phyloP scores from a whole-genome alignment of 2,329 filamentous ascomycete species.

The Trichoderma cornu-damae region DNA sequence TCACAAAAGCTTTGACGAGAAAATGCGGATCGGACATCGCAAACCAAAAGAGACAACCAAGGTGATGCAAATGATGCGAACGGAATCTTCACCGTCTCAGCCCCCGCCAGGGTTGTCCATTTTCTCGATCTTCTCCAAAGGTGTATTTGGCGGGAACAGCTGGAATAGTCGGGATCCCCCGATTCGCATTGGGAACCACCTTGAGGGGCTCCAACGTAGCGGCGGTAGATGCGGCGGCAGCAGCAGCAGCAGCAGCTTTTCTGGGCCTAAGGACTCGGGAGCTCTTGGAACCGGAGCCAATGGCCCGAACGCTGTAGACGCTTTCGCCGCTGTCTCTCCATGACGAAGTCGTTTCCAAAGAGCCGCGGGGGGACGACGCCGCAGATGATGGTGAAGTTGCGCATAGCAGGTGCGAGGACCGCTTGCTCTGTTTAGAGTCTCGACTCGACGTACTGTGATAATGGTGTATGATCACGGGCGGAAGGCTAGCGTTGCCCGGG shows the following conservation, averaged over 20 bases:
- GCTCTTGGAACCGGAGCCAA: conserved; percentile 21
- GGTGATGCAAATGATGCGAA: neutral
- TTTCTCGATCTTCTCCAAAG: conserved; percentile 34
- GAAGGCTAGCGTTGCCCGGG: neutral
- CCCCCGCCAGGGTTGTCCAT: conserved; percentile 30
- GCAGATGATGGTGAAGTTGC: conserved; percentile 4
- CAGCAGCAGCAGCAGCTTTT: neutral
- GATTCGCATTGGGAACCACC: conserved; percentile 43
- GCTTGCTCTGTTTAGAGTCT: conserved; percentile 28
- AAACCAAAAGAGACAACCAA: neutral
- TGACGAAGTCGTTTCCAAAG: conserved; percentile 4
- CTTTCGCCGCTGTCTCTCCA: conserved; percentile 22
- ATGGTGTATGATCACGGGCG: conserved; percentile 15
- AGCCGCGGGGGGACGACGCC: conserved; percentile 9
- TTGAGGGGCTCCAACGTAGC: conserved; percentile 33
- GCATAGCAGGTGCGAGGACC: conserved; percentile 16
- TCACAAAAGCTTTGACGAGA: conserved; percentile 7
- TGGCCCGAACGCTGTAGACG: conserved; percentile 19
- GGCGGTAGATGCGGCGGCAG: conserved; percentile 20
- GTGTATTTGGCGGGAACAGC: conserved; percentile 41
- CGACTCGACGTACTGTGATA: conserved; percentile 10
- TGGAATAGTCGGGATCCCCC: conserved; percentile 43
- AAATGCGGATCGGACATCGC: conserved; percentile 6
- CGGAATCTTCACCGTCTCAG: conserved; percentile 22
- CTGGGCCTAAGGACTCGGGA: conserved; percentile 25